Conservation (phyloP, 768 basidiomycete genomes). For the Paxillus rubicundulus region DNA sequence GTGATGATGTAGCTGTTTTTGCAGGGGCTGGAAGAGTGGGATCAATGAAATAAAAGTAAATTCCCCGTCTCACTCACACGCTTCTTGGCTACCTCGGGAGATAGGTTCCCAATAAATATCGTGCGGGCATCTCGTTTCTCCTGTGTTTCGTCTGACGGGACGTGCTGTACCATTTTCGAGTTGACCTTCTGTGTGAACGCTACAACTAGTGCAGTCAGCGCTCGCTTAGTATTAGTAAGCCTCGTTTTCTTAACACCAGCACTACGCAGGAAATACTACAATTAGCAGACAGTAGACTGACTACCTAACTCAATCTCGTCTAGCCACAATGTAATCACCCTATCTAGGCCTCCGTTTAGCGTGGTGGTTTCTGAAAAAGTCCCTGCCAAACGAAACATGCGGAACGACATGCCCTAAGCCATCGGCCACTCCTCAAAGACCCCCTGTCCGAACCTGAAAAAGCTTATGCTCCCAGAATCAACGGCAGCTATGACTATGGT, state of each 20-base stretch:
- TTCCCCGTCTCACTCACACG: slow-evolving; percentile 49
- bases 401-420: slow-evolving; percentile 22
- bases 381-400: no score
- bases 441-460: slow-evolving; percentile 85
- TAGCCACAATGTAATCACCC: no score
- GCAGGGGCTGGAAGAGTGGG: slow-evolving; percentile 51
- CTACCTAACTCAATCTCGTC: no score
- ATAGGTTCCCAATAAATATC: slow-evolving; percentile 89
- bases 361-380: no score
- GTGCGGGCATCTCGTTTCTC: slow-evolving; percentile 78
- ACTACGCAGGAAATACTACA: no score
- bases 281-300: no score
- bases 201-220: no score
- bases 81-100: slow-evolving; percentile 69
- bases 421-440: slow-evolving; percentile 85
- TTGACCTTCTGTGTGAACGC: no score
- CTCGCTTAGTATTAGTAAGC: no score
- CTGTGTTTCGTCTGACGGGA: slow-evolving; percentile 68
- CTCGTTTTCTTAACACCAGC: no score
- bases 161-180: slow-evolving; percentile 47
- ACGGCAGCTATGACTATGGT: slow-evolving; percentile 83
- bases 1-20: slow-evolving; percentile 76
- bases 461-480: slow-evolving; percentile 82
- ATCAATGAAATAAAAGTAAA: neutral
- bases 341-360: no score